Conservation (phyloP, 2,329 filamentous ascomycete species). For the Colletotrichum tamarilloi region DNA sequence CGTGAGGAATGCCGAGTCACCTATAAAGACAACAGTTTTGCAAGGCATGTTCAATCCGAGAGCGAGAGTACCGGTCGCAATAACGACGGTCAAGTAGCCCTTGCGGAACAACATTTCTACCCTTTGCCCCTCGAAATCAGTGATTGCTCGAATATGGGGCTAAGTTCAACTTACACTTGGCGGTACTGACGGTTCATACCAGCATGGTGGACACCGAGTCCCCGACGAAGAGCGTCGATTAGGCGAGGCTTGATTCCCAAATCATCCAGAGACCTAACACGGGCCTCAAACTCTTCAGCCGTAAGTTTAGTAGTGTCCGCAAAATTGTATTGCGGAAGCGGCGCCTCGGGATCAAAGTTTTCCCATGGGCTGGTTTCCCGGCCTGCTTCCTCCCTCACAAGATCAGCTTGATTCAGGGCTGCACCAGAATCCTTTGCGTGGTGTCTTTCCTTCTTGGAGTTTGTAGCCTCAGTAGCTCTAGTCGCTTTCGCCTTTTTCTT, state of each 20-base stretch:
- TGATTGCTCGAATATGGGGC: constrained; percentile 24
- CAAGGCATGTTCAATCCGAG: constrained; percentile 88
- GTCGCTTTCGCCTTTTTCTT: constrained; percentile 44
- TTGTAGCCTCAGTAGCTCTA: background rate
- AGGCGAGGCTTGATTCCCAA: constrained; percentile 63
- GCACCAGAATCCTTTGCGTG: constrained; percentile 43
- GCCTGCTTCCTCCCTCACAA: constrained; percentile 65
- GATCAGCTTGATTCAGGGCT: constrained; percentile 64
- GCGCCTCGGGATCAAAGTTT: constrained; percentile 74
- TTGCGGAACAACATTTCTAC: constrained; percentile 81
- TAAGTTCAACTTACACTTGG: constrained; percentile 60
- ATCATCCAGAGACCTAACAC: constrained; percentile 61
- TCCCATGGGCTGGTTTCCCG: constrained; percentile 68
- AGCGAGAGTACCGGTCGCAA: constrained; percentile 81
- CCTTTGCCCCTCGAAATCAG: constrained; percentile 39
- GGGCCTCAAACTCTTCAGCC: constrained; percentile 67
- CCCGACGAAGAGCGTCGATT: constrained; percentile 71
- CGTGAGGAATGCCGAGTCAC: constrained; percentile 78
- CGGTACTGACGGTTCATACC: constrained; percentile 84
- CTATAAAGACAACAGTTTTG: constrained; percentile 82
- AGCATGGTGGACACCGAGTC: constrained; percentile 81
- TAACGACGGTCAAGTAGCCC: constrained; percentile 75
- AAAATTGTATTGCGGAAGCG: constrained; percentile 73
- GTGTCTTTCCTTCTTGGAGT: constrained; percentile 41
- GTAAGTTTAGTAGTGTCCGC: constrained; percentile 70